These are phyloP conservation scores for Acacia confusa DNA, from an alignment of 306 rosid genomes.

Conservation along the genomic window DNA sequence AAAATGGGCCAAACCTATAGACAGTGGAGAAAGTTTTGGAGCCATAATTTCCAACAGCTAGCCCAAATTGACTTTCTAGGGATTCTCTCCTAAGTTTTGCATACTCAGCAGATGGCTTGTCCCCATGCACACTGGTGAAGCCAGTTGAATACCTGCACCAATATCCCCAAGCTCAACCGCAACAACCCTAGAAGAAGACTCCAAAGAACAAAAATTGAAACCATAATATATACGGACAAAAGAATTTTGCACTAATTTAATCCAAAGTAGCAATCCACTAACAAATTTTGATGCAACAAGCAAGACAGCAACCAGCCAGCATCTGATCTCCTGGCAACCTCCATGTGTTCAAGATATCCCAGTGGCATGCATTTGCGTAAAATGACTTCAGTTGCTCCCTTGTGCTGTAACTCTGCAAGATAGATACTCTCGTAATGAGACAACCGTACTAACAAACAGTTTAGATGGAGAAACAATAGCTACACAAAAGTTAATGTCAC, in stretches of 20 bases:
- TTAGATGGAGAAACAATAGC: conserved; percentile 1
- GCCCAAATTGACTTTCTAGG: conserved; percentile 78
- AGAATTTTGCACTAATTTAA: neutral
- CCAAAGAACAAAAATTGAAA: neutral
- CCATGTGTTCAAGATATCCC: conserved; percentile 40
- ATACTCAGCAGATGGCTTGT: conserved; percentile 81
- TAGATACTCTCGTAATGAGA: conserved; percentile 7
- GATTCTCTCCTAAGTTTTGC: conserved; percentile 90
- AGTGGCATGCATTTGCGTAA: conserved; percentile 48
- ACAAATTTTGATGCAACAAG: conserved; percentile 61
- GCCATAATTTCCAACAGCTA: conserved; percentile 66
- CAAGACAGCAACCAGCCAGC: conserved; percentile 32
- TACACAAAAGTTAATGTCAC: neutral
- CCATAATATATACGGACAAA: neutral
- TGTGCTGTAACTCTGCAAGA: conserved; percentile 51
- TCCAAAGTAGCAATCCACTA: conserved; percentile 35
- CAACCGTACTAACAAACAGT: neutral
- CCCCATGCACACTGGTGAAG: conserved; percentile 91
- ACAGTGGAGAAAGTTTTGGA: conserved; percentile 61
- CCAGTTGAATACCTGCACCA: conserved; percentile 73
- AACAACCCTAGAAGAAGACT: conserved; percentile 13
- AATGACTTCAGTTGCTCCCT: conserved; percentile 33
- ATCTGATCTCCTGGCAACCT: conserved; percentile 37
- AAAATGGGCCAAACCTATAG: conserved; percentile 76
- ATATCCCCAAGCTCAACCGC: conserved; percentile 26